phyloP scores from a whole-genome alignment of 1,284 basidiomycete genomes.

The Polyporus tsugae region DNA sequence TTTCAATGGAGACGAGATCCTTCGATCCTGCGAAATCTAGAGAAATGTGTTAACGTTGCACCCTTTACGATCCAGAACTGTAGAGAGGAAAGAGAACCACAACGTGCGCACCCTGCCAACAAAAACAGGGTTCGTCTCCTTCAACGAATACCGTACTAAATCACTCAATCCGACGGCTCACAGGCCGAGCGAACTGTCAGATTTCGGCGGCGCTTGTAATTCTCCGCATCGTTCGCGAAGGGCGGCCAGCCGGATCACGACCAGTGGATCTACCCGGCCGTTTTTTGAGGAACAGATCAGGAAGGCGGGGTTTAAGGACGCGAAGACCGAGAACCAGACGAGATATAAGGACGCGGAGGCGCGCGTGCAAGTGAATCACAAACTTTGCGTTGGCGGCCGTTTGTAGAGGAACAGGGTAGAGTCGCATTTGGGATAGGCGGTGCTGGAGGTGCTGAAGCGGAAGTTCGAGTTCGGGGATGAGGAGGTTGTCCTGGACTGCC shows the following conservation, averaged over 20 bases:
- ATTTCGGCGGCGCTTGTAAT: too few species aligned
- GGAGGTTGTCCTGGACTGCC: constrained; percentile 9
- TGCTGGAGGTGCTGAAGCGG: constrained; percentile 4
- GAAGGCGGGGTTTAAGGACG: constrained; percentile 8
- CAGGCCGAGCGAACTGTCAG: too few species aligned
- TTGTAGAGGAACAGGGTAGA: constrained; percentile 1
- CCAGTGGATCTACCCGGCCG: background rate
- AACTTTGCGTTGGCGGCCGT: background rate
- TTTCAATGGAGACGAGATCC: too few species aligned
- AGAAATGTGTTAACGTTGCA: too few species aligned
- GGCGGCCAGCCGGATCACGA: background rate
- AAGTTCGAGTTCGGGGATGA: constrained; percentile 8
- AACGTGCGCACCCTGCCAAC: too few species aligned
- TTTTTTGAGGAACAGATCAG: constrained; percentile 10
- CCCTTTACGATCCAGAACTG: too few species aligned
- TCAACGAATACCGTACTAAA: too few species aligned
- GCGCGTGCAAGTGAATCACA: constrained; percentile 10
- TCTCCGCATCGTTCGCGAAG: background rate
- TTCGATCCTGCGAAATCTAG: too few species aligned
- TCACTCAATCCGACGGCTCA: too few species aligned
- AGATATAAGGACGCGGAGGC: constrained; percentile 4
- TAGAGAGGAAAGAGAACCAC: too few species aligned
- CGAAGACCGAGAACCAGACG: constrained; percentile 7
- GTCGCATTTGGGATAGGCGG: background rate
- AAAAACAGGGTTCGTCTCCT: too few species aligned